These are phyloP conservation scores for Phytophthora sansomeana DNA, from an alignment of 352 stramenopile genomes.

Conservation along the genomic window DNA sequence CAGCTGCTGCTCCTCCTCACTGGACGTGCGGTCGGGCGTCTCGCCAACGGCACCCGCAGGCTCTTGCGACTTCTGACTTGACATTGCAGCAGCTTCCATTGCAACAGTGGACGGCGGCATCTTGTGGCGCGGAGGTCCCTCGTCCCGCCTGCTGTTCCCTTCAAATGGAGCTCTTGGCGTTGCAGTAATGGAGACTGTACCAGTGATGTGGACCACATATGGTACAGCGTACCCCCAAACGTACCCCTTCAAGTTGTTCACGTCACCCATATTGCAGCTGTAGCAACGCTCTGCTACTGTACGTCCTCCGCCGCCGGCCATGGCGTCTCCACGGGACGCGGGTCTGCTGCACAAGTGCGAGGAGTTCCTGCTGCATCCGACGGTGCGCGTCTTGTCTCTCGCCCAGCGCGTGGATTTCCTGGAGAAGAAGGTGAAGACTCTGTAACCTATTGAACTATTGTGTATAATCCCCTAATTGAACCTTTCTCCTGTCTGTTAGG, in stretches of 20 bases:
- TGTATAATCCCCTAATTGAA: not conserved
- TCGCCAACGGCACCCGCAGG: too few species aligned
- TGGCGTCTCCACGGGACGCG: conserved; percentile 33
- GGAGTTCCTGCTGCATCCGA: conserved; percentile 74
- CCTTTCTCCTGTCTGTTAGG: conserved; percentile 20
- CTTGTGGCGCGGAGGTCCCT: too few species aligned
- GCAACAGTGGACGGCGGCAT: too few species aligned
- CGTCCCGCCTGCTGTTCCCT: too few species aligned
- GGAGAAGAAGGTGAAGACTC: conserved; percentile 72
- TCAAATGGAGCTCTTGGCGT: too few species aligned
- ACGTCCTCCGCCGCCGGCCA: too few species aligned
- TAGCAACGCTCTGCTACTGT: too few species aligned
- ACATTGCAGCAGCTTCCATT: too few species aligned
- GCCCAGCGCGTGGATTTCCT: conserved; percentile 80
- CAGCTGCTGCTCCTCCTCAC: conserved; percentile 28
- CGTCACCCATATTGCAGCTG: conserved; percentile 20
- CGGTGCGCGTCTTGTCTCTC: conserved; percentile 66
- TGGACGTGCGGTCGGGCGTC: conserved; percentile 26
- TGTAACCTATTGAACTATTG: too few species aligned
- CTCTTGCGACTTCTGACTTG: too few species aligned
- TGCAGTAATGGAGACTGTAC: too few species aligned
- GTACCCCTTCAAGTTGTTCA: conserved; percentile 16
- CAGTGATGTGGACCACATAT: too few species aligned
- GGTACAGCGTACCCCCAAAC: not conserved
- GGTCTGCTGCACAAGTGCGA: conserved; percentile 68